Evolutionary conservation across 768 basidiomycete species (phyloP).

Genomic region (Xerocomellus chrysenteron): DNA sequence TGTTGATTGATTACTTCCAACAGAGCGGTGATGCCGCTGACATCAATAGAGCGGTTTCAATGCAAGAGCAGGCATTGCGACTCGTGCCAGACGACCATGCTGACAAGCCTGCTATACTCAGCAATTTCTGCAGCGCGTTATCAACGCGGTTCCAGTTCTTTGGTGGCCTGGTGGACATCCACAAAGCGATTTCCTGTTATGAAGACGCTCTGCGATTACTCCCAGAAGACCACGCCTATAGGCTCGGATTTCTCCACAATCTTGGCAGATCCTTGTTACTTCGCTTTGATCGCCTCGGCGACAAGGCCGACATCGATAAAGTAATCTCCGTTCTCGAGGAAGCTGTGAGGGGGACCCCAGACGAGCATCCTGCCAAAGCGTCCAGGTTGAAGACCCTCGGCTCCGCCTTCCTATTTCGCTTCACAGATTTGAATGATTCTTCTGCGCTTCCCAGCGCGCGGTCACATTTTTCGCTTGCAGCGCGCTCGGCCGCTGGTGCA

Average conservation of each 20-base stretch:
- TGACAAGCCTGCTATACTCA: not conserved
- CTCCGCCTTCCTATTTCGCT: not conserved
- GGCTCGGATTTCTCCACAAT: not conserved
- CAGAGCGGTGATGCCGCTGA: not conserved
- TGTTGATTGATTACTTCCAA: slow-evolving; percentile 1
- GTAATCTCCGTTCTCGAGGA: not conserved
- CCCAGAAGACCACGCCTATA: not conserved
- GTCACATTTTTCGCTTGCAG: not conserved
- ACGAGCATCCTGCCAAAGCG: slow-evolving; percentile 1
- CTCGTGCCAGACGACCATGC: not conserved
- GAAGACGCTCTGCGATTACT: slow-evolving; percentile 3
- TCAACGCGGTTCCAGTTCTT: not conserved
- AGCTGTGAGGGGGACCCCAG: slow-evolving; percentile 6
- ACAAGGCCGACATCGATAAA: slow-evolving; percentile 5
- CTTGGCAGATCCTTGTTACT: not conserved
- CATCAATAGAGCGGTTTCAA: slow-evolving; percentile 1
- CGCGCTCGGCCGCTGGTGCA: not conserved
- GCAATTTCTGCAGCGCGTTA: not conserved
- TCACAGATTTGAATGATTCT: not conserved
- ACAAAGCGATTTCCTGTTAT: not conserved
- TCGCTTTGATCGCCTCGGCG: slow-evolving; percentile 3
- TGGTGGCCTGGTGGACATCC: not conserved
- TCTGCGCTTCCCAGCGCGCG: not conserved
- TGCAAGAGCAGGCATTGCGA: not conserved
- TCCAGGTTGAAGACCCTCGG: not conserved